These are phyloP conservation scores for Boletus sp. DNA, from an alignment of 768 basidiomycete genomes.

Conservation along the genomic window DNA sequence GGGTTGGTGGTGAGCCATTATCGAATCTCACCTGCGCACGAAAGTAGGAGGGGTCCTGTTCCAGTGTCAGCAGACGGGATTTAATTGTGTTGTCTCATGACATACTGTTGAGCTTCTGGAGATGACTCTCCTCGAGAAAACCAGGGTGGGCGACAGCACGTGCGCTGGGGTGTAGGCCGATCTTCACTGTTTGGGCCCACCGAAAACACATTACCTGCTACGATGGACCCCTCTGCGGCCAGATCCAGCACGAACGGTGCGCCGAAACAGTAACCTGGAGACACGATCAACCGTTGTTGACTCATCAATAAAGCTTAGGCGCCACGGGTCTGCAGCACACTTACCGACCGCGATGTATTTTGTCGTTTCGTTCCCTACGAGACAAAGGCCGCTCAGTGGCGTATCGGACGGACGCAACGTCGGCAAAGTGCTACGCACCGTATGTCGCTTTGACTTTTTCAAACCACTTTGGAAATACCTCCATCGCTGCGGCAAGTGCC, in stretches of 20 bases:
- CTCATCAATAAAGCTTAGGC: neutral
- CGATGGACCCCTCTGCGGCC: slow-evolving; percentile 40
- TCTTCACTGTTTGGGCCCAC: neutral
- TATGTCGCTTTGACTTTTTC: slow-evolving; percentile 43
- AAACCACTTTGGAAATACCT: slow-evolving; percentile 48
- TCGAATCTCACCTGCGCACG: slow-evolving; percentile 22
- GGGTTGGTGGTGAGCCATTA: neutral
- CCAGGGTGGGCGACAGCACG: slow-evolving; percentile 56
- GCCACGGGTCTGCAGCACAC: neutral
- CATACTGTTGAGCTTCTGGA: slow-evolving; percentile 47
- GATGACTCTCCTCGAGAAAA: slow-evolving; percentile 49
- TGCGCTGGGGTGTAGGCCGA: neutral
- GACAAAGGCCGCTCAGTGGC: neutral
- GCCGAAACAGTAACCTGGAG: slow-evolving; percentile 55
- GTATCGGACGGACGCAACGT: neutral
- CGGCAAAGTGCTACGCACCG: slow-evolving; percentile 30
- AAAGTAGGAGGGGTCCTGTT: slow-evolving; percentile 25
- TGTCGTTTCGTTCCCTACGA: slow-evolving; percentile 25
- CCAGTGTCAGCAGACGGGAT: neutral
- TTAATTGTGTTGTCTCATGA: neutral
- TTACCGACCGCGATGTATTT: slow-evolving; percentile 43
- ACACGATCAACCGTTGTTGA: neutral
- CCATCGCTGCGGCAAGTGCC: slow-evolving; percentile 34
- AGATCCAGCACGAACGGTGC: slow-evolving; percentile 48
- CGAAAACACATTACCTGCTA: slow-evolving; percentile 37